Base-by-base conservation (phyloP, 164 flowering plant genomes). In the Magnolia changhungtana region DNA sequence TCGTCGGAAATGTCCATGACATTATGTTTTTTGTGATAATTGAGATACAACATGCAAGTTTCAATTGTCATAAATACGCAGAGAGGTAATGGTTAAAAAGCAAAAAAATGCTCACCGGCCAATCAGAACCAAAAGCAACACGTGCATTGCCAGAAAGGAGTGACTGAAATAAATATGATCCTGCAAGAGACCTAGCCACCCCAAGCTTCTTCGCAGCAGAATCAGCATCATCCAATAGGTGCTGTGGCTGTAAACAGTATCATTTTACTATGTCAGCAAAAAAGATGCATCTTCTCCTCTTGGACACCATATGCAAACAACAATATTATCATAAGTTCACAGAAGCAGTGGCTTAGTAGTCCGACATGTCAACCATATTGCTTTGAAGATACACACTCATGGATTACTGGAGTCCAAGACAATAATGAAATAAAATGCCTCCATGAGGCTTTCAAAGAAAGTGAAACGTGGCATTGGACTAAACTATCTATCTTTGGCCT, bases 91-190 rank as follows among this genome's bases (percentile, higher is more conserved):
- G 29, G 45, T 37, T 20, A 55, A 55, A 75, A 37, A 37, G 45
- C 63, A 14, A 27, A 64, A 49, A 58, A 65, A 72, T 65, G 72
- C 96, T 87, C 75, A 96, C 99, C 0, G 98, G 99, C 97, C 98
- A 96, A 84, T 96, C 99, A 79, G 99, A 96, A 79, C 99, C 99
- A 82, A 94, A 89, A 23, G 94, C 93, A 82, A 96, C 74, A 50
- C 23, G 79, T n/a, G 89, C 90, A 78, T 85, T 84, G 83, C 87
- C 80, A 68, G 86, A 72, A 55, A 89, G 69, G 51, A 96, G 94
- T 20, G 99, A 91, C 37, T 75, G 81, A 79, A 92, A 92, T 29
- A 92, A 81, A 79, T 91, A 94, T 31, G 98, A 92, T 79, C 82
- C 94, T 50, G 77, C 81, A 16, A 88, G 76, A 55, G 98, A 91